A percentile compares a stretch with the other conserved stretches of the same genome.
These are phyloP conservation scores for Aspergillus heteromorphus DNA, from an alignment of 495 filamentous ascomycete genomes.

Conservation along the genomic window DNA sequence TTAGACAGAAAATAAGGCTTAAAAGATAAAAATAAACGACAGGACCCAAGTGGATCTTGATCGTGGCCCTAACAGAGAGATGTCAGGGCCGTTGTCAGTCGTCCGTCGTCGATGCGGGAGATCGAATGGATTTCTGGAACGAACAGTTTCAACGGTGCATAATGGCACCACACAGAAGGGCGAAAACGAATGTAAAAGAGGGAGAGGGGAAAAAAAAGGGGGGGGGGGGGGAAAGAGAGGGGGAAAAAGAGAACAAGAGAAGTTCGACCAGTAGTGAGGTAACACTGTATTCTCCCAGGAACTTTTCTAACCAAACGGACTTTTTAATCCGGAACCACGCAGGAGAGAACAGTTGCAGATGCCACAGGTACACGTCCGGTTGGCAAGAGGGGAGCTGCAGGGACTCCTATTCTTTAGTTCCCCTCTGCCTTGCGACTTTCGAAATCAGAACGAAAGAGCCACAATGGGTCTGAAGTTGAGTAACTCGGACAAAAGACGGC, in stretches of 20 bases:
- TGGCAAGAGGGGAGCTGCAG: slow-evolving; percentile 36
- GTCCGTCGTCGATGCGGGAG: slow-evolving; percentile 12
- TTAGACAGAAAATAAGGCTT: slow-evolving; percentile 12
- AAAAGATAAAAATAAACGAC: slow-evolving; percentile 14
- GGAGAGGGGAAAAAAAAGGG: slow-evolving; percentile 4
- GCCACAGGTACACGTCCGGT: slow-evolving; percentile 18
- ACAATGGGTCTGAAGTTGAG: slow-evolving; percentile 9
- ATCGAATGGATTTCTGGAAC: slow-evolving; percentile 16
- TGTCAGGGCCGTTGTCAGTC: slow-evolving; percentile 8
- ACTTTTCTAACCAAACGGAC: slow-evolving; percentile 27
- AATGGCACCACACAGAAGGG: slow-evolving; percentile 13
- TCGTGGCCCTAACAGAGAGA: slow-evolving; percentile 13
- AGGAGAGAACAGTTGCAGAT: slow-evolving; percentile 21
- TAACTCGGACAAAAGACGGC: slow-evolving; percentile 13
- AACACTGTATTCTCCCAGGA: slow-evolving; percentile 17
- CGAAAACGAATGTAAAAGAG: slow-evolving; percentile 4
- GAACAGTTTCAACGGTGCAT: slow-evolving; percentile 21
- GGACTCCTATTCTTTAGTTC: slow-evolving; percentile 21
- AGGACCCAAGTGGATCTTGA: slow-evolving; percentile 19
- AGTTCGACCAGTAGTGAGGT: slow-evolving; percentile 13
- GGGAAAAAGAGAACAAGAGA: too few relatives aligned
- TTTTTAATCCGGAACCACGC: slow-evolving; percentile 35
- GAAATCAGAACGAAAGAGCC: slow-evolving; percentile 6
- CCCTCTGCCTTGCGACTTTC: slow-evolving; percentile 10
- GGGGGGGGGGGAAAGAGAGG: too few relatives aligned